These are phyloP conservation scores for Astragalus glycyphyllos DNA, from an alignment of 306 rosid genomes.

Conservation along the genomic window DNA sequence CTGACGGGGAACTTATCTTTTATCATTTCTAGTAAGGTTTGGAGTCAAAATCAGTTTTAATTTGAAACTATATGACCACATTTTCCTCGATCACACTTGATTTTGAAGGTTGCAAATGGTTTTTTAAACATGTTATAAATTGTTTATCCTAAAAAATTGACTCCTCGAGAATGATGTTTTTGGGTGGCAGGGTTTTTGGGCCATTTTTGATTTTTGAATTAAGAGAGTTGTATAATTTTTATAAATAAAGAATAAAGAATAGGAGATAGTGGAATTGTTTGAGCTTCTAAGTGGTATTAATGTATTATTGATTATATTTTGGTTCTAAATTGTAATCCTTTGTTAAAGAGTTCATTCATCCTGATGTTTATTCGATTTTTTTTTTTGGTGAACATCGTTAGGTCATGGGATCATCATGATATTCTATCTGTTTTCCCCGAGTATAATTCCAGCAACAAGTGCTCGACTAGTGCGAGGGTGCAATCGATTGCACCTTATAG, in stretches of 20 bases:
- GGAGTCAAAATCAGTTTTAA: slow-evolving; percentile 9
- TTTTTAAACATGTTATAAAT: not conserved
- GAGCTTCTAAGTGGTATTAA: not conserved
- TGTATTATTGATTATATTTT: not conserved
- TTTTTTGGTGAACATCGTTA: slow-evolving; percentile 31
- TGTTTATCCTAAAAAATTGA: not conserved
- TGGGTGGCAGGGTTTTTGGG: not conserved
- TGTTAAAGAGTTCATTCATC: slow-evolving; percentile 31
- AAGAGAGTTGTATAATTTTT: not conserved
- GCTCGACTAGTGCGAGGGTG: slow-evolving; percentile 91
- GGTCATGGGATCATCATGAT: slow-evolving; percentile 99
- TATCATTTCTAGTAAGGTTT: not conserved
- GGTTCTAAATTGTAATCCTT: slow-evolving; percentile 1
- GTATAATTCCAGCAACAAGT: slow-evolving; percentile 74
- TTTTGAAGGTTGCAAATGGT: slow-evolving; percentile 2
- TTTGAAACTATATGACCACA: not conserved
- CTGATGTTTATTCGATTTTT: not conserved
- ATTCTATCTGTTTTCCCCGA: slow-evolving; percentile 80
- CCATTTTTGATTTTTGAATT: slow-evolving; percentile 2
- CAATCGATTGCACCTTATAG: slow-evolving; percentile 79
- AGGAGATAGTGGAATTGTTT: not conserved
- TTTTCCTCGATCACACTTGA: not conserved
- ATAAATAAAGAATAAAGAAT: slow-evolving; percentile 1
- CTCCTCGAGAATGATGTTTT: not conserved
- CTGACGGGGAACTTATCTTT: not conserved